These are phyloP conservation scores for Hemisphaericaspora subhashii DNA, from an alignment of 1,139 yeast species.

Conservation along the genomic window DNA sequence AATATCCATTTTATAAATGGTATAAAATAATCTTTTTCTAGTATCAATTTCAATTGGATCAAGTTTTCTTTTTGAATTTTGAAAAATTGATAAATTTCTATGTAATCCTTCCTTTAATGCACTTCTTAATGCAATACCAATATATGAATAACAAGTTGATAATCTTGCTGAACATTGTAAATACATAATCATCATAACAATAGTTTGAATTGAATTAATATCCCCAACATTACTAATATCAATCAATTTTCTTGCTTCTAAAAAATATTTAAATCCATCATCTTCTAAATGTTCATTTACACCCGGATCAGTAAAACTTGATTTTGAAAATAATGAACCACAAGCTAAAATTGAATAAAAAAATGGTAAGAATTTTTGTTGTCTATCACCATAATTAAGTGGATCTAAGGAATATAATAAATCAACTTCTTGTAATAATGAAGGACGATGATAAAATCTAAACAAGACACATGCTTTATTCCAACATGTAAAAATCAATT, in stretches of 20 bases:
- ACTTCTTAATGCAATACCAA: constrained; percentile 87
- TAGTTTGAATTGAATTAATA: constrained; percentile 60
- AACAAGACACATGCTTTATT: constrained; percentile 81
- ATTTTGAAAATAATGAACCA: constrained; percentile 69
- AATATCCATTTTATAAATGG: constrained; percentile 88
- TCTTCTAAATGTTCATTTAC: constrained; percentile 55
- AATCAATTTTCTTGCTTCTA: constrained; percentile 76
- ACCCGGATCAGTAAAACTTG: constrained; percentile 31
- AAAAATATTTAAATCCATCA: constrained; percentile 81
- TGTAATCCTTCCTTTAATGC: constrained; percentile 88
- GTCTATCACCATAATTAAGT: constrained; percentile 66
- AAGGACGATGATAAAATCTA: constrained; percentile 83
- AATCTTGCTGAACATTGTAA: constrained; percentile 88
- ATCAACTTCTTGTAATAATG: constrained; percentile 58
- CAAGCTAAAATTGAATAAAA: constrained; percentile 58
- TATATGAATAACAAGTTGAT: constrained; percentile 87
- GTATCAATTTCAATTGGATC: constrained; percentile 86
- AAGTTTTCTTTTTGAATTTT: constrained; percentile 50
- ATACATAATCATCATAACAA: constrained; percentile 71
- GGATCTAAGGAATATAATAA: constrained; percentile 63
- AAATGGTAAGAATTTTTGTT: constrained; percentile 74
- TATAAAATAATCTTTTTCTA: constrained; percentile 81
- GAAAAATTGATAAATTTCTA: constrained; percentile 59
- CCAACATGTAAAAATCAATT: constrained; percentile 78
- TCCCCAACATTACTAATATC: constrained; percentile 57